Evolutionary conservation across 2,329 filamentous ascomycete genomes (phyloP).

Genomic region (Alternaria angustiovoidea): DNA sequence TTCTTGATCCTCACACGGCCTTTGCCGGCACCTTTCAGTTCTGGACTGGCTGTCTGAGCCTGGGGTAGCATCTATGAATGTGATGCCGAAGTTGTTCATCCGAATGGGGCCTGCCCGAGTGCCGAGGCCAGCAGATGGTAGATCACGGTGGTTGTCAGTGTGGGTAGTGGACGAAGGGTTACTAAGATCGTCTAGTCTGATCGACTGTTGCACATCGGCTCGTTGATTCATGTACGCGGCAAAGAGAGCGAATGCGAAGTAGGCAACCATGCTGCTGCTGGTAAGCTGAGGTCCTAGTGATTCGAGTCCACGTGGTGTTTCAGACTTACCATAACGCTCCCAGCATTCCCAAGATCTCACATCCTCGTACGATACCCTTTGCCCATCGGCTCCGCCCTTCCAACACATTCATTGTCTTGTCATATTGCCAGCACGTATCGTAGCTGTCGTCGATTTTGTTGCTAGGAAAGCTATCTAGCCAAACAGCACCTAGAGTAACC

Average conservation of each 20-base stretch:
- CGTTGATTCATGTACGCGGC: not conserved
- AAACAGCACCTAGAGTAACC: not conserved
- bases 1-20: not conserved
- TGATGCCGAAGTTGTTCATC: not conserved
- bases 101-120: not conserved
- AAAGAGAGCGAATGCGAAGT: not conserved
- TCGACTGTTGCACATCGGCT: not conserved
- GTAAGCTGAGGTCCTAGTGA: not conserved
- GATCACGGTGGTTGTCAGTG: not conserved
- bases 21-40: not conserved
- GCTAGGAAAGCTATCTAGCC: not conserved
- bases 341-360: not conserved
- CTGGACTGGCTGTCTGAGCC: not conserved
- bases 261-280: not conserved
- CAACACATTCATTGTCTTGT: not conserved
- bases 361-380: not conserved
- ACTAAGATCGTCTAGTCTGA: not conserved
- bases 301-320: too few relatives aligned
- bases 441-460: not conserved
- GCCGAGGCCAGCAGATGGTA: not conserved
- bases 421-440: not conserved
- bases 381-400: not conserved
- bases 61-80: not conserved
- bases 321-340: not conserved
- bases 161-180: not conserved